Percentiles rank a stretch among this genome's conserved stretches.
Evolutionary conservation across 495 filamentous ascomycete species (phyloP).

Genomic region (Choiromyces venosus): DNA sequence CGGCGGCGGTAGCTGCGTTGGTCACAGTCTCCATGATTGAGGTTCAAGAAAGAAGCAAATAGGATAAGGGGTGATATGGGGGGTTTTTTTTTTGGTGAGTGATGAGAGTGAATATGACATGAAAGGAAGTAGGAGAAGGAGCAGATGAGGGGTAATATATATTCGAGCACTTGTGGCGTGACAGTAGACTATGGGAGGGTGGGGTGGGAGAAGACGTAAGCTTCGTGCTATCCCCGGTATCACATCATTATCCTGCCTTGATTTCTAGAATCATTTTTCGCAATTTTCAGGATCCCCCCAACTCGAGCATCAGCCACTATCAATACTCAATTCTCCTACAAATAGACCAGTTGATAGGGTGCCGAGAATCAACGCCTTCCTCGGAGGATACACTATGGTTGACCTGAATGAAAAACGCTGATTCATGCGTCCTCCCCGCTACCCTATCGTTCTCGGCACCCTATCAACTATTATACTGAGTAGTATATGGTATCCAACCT

Average conservation of each 20-base stretch:
- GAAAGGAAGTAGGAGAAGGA: background rate
- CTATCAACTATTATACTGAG: too few relatives aligned
- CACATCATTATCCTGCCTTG: background rate
- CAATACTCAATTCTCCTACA: background rate
- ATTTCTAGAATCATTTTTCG: background rate
- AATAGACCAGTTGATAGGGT: too few relatives aligned
- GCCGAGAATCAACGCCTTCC: too few relatives aligned
- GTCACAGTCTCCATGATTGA: conserved; percentile 24
- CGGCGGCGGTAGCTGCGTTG: conserved; percentile 18
- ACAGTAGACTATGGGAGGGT: background rate
- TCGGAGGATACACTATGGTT: too few relatives aligned
- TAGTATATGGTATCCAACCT: background rate
- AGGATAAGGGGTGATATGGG: background rate
- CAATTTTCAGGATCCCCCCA: background rate
- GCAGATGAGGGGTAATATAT: background rate
- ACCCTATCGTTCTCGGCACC: too few relatives aligned
- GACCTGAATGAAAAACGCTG: too few relatives aligned
- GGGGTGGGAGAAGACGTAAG: background rate
- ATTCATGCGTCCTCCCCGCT: too few relatives aligned
- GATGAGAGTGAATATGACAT: background rate
- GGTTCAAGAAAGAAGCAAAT: background rate
- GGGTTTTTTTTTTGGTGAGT: background rate
- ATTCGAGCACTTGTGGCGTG: background rate
- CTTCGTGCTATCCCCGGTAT: background rate
- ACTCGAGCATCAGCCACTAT: background rate